These are phyloP conservation scores for Phytophthora syringae DNA, from an alignment of 352 stramenopile genomes.

Conservation along the genomic window DNA sequence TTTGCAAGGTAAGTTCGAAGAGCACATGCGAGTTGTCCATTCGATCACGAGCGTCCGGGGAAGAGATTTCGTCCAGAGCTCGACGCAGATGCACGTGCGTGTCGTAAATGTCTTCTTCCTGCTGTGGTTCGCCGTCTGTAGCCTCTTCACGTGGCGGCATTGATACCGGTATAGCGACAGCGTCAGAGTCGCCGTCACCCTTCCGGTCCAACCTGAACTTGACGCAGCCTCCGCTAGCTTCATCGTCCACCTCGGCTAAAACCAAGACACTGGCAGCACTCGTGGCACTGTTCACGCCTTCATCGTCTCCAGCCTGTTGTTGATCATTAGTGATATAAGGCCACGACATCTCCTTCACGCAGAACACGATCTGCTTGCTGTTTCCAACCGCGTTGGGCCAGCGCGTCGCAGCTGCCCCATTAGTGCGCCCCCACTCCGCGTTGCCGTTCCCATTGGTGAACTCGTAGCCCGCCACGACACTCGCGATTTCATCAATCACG, in stretches of 20 bases:
- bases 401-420: slow-evolving; percentile 24
- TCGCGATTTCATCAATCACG: slow-evolving; percentile 76
- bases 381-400: slow-evolving; percentile 44
- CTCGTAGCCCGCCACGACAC: slow-evolving; percentile 68
- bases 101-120: slow-evolving; percentile 57
- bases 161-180: neutral
- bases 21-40: slow-evolving; percentile 85
- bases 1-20: slow-evolving; percentile 79
- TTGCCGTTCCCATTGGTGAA: slow-evolving; percentile 42
- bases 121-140: slow-evolving; percentile 12
- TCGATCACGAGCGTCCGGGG: slow-evolving; percentile 68
- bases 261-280: slow-evolving; percentile 62
- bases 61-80: slow-evolving; percentile 68
- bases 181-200: slow-evolving; percentile 16
- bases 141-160: slow-evolving; percentile 8
- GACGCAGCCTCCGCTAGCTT: slow-evolving; percentile 62
- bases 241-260: slow-evolving; percentile 70
- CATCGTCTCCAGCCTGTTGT: slow-evolving; percentile 27
- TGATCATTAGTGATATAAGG: slow-evolving; percentile 59
- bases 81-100: slow-evolving; percentile 75
- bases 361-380: slow-evolving; percentile 72
- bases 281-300: slow-evolving; percentile 34
- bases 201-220: slow-evolving; percentile 77
- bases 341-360: slow-evolving; percentile 79
- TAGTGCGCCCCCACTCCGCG: slow-evolving; percentile 19